Evolutionary conservation across 2,329 filamentous ascomycete genomes (phyloP).

Genomic region (Cadophora luteo-olivacea): DNA sequence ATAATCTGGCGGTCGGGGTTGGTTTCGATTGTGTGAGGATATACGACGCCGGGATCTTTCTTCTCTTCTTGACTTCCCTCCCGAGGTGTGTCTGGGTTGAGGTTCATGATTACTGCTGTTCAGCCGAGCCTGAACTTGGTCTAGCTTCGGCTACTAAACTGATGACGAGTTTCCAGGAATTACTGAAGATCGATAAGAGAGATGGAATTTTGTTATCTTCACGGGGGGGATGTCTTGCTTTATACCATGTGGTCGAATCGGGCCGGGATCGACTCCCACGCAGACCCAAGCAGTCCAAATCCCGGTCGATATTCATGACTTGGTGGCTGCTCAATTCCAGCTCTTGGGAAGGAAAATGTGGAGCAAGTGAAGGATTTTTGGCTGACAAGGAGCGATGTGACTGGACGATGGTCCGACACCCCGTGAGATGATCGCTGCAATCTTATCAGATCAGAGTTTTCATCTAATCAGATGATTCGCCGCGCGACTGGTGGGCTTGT

Average conservation of each 20-base stretch:
- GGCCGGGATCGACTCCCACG: not conserved
- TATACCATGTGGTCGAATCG: conserved; percentile 2
- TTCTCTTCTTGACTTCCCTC: conserved; percentile 6
- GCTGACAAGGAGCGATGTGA: not conserved
- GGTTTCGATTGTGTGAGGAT: not conserved
- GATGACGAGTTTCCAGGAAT: not conserved
- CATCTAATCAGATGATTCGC: conserved; percentile 19
- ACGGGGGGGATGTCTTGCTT: not conserved
- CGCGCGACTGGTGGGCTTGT: conserved; percentile 2
- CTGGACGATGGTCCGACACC: not conserved
- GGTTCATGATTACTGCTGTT: not conserved
- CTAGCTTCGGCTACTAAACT: not conserved
- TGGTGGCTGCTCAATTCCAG: conserved; percentile 1
- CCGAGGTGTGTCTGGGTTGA: not conserved
- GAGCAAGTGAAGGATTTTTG: not conserved
- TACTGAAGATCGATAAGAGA: not conserved
- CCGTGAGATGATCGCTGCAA: conserved; percentile 12
- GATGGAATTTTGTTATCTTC: not conserved
- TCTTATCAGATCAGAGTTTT: conserved; percentile 19
- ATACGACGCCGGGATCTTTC: not conserved
- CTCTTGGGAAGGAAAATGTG: not conserved
- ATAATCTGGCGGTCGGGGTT: not conserved
- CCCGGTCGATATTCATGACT: not conserved
- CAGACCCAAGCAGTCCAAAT: not conserved
- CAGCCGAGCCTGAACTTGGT: not conserved